Evolutionary conservation across 192 early-diverging fungal species (phyloP).

Genomic region (Chytriomyces sp.): DNA sequence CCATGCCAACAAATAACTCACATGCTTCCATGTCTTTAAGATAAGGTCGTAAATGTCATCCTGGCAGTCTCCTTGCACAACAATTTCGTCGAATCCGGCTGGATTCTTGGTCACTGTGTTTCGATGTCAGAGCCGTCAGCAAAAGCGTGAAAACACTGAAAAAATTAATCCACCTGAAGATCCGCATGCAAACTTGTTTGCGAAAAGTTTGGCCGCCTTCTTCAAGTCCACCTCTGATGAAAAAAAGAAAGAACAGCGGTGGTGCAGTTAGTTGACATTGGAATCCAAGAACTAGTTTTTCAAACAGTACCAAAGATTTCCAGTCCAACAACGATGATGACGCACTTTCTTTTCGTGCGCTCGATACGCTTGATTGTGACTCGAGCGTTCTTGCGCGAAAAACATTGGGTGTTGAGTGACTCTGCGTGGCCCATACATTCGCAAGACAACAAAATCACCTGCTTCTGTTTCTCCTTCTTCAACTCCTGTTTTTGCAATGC

Average conservation of each 20-base stretch:
- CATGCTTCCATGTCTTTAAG: slow-evolving; percentile 68
- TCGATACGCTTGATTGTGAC: slow-evolving; percentile 86
- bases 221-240: slow-evolving; percentile 91
- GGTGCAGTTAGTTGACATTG: not conserved
- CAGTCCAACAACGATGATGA: slow-evolving; percentile 82
- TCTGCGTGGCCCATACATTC: not conserved
- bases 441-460: slow-evolving; percentile 6
- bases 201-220: slow-evolving; percentile 95
- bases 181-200: slow-evolving; percentile 94
- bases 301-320: slow-evolving; percentile 78
- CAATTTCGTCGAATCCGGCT: slow-evolving; percentile 92
- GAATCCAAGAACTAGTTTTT: not conserved
- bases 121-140: slow-evolving; percentile 45
- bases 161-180: slow-evolving; percentile 60
- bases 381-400: slow-evolving; percentile 50
- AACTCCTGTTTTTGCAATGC: slow-evolving; percentile 66
- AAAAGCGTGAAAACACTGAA: not conserved
- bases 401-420: not conserved
- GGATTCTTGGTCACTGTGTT: slow-evolving; percentile 79
- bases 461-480: slow-evolving; percentile 73
- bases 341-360: slow-evolving; percentile 92
- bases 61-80: slow-evolving; percentile 94
- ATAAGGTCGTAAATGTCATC: slow-evolving; percentile 90
- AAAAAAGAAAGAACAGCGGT: not conserved
- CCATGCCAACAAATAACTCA: slow-evolving; percentile 38